Conservation (phyloP, 1,284 basidiomycete genomes). For the Marasmius fiardii region DNA sequence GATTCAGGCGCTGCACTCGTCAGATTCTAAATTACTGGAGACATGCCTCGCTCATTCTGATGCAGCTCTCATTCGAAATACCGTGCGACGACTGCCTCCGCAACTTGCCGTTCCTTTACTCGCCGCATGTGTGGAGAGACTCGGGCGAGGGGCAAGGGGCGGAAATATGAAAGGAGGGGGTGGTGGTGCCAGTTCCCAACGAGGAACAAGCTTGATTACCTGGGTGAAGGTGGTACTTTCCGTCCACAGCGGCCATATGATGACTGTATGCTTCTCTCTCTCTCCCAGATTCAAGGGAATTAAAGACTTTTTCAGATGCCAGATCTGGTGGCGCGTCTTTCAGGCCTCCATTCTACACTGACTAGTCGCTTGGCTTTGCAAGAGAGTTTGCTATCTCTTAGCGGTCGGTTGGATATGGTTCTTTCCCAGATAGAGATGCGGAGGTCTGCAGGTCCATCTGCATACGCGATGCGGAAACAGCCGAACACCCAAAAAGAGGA, state of each 20-base stretch:
- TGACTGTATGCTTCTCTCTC: constrained; percentile 68
- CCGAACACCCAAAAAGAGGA: constrained; percentile 28
- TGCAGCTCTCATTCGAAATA: constrained; percentile 79
- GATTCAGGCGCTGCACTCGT: constrained; percentile 95
- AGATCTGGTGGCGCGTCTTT: constrained; percentile 79
- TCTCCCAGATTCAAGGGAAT: constrained; percentile 11
- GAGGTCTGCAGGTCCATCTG: constrained; percentile 58
- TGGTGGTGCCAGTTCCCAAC: constrained; percentile 80
- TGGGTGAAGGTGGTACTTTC: constrained; percentile 91
- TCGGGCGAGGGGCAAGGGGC: constrained; percentile 76
- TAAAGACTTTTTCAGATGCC: constrained; percentile 60
- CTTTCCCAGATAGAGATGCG: constrained; percentile 91
- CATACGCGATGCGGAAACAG: constrained; percentile 34
- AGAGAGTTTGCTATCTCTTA: constrained; percentile 82
- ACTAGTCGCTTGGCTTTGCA: constrained; percentile 80
- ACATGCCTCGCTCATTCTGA: constrained; percentile 89
- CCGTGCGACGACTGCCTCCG: constrained; percentile 86
- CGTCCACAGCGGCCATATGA: constrained; percentile 89
- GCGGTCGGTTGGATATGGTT: constrained; percentile 90
- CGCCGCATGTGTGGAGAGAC: constrained; percentile 84
- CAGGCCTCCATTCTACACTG: constrained; percentile 82
- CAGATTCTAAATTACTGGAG: constrained; percentile 86
- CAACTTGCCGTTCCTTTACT: constrained; percentile 87
- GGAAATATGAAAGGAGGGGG: constrained; percentile 78
- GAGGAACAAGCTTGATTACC: constrained; percentile 78